Base-by-base conservation (phyloP, 2,329 filamentous ascomycete genomes). In the Alternaria panax region DNA sequence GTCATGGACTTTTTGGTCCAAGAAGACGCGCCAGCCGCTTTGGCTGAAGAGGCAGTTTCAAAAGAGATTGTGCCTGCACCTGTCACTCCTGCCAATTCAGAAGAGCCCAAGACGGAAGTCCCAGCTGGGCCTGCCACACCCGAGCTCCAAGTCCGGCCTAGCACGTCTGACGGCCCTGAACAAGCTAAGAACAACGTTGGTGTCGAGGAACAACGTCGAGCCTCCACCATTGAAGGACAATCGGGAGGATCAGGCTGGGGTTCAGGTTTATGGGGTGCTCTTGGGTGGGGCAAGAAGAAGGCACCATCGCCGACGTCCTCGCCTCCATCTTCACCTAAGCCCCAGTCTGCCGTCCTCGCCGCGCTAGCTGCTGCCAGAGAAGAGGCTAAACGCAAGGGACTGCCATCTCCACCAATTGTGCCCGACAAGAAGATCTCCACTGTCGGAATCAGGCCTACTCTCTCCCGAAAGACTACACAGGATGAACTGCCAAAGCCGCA, bases 231-330 rank as follows among this genome's bases (percentile, higher is more conserved):
- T 32, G 62, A 67, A 54, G 45, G 55, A 8, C 58, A 59, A 14
- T 16, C 53, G 12, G 47, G 60, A 8, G 46, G 63, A 11, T 69
- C 68, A 36, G 66, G 68, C 4, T 75, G 70, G 69, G 70, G 70
- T 14, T 60, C 62, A 3, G 64, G 68, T 28, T 55, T 77, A 20
- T 69, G 66, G 64, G 72, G 74, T 42, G 71, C 72, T 1, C 65
- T 76, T 48, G 72, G 75, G 2, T 76, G 72, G 73, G 73, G 75
- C 11, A 70, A 68, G 63, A 75, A 72, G 64, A 71, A 67, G 54
- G 24, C 62, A 8, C 51, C 60, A 8, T 63, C 65, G 4, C 54
- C 65, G 7, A 60, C 57, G 8, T 59, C 67, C 7, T 63, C 60
- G 9, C 42, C 51, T 18, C 54, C 54, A 7, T 43, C 48, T n/a